Conservation (phyloP, 306 rosid species). For the Cicer chorassanicum region DNA sequence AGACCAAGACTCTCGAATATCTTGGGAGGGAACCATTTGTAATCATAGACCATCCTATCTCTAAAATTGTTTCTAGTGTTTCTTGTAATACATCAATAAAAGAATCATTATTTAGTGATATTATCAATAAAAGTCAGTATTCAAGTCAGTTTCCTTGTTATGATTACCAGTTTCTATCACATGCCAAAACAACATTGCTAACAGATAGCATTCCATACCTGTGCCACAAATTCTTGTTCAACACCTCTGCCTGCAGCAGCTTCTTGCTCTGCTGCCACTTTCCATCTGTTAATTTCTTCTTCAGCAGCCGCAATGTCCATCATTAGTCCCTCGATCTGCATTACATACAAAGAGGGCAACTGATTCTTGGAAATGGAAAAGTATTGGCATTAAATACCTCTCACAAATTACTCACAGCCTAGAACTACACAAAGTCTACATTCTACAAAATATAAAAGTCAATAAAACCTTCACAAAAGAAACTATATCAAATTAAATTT, state of each 20-base stretch:
- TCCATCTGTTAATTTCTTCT: conserved; percentile 98
- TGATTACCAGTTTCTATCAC: neutral
- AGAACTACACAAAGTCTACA: conserved; percentile 3
- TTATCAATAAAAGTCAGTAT: no score
- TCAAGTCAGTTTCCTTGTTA: no score
- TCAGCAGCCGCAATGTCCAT: conserved; percentile 96
- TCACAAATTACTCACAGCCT: conserved; percentile 16
- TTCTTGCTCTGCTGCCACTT: conserved; percentile 97
- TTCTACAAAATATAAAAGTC: neutral
- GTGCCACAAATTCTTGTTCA: conserved; percentile 84
- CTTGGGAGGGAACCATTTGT: no score
- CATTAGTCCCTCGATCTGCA: conserved; percentile 96
- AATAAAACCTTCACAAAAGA: conserved; percentile 23
- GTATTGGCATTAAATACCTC: conserved; percentile 33
- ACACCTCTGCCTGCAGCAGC: conserved; percentile 96
- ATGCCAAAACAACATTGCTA: conserved; percentile 12
- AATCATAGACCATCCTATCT: no score
- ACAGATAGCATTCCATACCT: conserved; percentile 67
- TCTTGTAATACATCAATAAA: no score
- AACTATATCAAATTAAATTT: conserved; percentile 14
- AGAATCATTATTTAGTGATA: no score
- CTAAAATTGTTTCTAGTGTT: no score
- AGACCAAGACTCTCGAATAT: no score
- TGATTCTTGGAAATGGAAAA: conserved; percentile 32
- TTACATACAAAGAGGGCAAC: conserved; percentile 36